A percentile compares a stretch with the other conserved stretches of the same genome.
phyloP scores from a whole-genome alignment of 352 stramenopile genomes.

The Phytopythium litorale region DNA sequence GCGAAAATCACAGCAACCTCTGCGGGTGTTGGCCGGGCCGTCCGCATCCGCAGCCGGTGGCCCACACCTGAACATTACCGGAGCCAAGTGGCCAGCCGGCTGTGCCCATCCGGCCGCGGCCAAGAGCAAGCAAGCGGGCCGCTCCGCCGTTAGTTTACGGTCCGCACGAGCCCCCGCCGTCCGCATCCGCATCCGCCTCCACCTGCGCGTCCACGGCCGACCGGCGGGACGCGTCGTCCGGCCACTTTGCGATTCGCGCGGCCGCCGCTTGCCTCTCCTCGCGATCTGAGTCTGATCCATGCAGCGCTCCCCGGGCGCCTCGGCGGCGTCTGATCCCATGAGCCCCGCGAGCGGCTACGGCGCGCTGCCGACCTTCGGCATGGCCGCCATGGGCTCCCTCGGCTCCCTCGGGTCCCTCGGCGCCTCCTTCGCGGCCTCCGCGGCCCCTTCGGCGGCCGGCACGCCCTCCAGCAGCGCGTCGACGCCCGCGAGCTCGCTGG shows the following conservation, averaged over 20 bases:
- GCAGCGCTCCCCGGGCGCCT: not conserved
- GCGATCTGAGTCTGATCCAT: slow-evolving; percentile 4
- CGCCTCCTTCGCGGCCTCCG: no score
- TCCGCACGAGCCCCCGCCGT: not conserved
- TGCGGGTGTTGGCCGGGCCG: not conserved
- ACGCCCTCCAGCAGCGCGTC: slow-evolving; percentile 16
- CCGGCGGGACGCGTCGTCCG: slow-evolving; percentile 1
- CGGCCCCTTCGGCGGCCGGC: no score
- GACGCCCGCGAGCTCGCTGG: slow-evolving; percentile 12
- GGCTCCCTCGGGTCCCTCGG: no score
- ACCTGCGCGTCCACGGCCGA: not conserved
- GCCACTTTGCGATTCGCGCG: slow-evolving; percentile 2
- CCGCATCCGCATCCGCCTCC: no score
- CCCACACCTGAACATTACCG: not conserved
- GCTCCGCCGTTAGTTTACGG: not conserved
- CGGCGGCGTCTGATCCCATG: not conserved
- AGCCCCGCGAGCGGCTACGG: not conserved
- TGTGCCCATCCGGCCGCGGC: not conserved
- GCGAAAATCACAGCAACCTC: not conserved
- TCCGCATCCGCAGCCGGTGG: not conserved
- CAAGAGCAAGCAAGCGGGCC: not conserved
- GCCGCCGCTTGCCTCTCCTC: not conserved
- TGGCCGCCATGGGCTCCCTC: no score
- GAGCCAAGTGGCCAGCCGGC: not conserved
- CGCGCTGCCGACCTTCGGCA: not conserved